These are phyloP conservation scores for Acanthamoeba culbertsoni DNA, from an alignment of 208 protist genomes.

Conservation along the genomic window DNA sequence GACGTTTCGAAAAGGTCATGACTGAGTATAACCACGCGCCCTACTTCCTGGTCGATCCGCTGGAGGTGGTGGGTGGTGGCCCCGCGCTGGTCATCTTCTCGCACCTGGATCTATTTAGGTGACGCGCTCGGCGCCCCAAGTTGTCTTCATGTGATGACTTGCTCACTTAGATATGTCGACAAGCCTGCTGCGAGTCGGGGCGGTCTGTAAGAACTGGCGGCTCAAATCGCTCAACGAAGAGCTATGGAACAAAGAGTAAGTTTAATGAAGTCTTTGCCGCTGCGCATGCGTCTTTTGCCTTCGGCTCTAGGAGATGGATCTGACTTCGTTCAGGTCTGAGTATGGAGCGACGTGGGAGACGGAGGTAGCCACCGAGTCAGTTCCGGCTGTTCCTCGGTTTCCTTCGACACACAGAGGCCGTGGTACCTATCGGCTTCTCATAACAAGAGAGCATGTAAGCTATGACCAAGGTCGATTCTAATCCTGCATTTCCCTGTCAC, in stretches of 20 bases:
- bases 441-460: no score
- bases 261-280: no score
- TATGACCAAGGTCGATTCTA: no score
- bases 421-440: slow-evolving; percentile 1
- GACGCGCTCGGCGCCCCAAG: not conserved
- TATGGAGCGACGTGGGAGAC: not conserved
- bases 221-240: slow-evolving; percentile 30
- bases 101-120: slow-evolving; percentile 27
- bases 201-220: slow-evolving; percentile 22
- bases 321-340: not conserved
- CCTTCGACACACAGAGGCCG: not conserved
- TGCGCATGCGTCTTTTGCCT: not conserved
- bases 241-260: not conserved
- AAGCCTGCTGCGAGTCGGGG: slow-evolving; percentile 45
- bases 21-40: not conserved
- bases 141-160: not conserved
- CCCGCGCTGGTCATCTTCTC: slow-evolving; percentile 7
- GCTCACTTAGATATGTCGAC: not conserved
- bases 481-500: not conserved
- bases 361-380: not conserved
- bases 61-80: slow-evolving; percentile 10
- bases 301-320: not conserved
- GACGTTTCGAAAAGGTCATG: not conserved
- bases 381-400: slow-evolving; percentile 14
- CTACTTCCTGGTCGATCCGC: slow-evolving; percentile 50